Evolutionary conservation across 2,329 filamentous ascomycete species (phyloP).

Genomic region (Rugonectria rugulosa): DNA sequence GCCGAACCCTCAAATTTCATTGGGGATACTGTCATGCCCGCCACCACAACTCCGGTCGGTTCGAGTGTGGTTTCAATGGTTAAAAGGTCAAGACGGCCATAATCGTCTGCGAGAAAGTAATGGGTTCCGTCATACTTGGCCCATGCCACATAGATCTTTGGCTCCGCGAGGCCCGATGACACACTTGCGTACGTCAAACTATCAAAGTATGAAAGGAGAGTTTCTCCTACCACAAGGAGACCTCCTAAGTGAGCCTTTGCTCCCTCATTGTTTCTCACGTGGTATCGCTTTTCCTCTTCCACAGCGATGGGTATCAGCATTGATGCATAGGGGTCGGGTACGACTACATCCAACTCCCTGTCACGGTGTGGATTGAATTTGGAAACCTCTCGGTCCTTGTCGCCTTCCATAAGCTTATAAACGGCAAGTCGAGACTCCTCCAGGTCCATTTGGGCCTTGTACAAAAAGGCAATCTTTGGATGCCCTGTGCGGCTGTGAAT

Average conservation of each 20-base stretch:
- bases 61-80: constrained; percentile 76
- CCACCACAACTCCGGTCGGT: constrained; percentile 71
- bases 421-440: constrained; percentile 64
- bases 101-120: constrained; percentile 92
- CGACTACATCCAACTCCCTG: constrained; percentile 61
- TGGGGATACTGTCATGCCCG: constrained; percentile 71
- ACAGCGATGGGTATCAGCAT: constrained; percentile 70
- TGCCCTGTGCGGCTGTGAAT: constrained; percentile 65
- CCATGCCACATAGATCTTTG: constrained; percentile 93
- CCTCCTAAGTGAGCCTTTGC: constrained; percentile 70
- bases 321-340: constrained; percentile 63
- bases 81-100: constrained; percentile 84
- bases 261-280: constrained; percentile 61
- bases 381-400: constrained; percentile 61
- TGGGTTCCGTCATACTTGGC: constrained; percentile 80
- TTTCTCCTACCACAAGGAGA: constrained; percentile 79
- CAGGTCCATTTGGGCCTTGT: constrained; percentile 60
- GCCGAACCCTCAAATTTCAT: constrained; percentile 40
- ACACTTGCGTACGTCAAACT: constrained; percentile 74
- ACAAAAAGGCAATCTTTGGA: constrained; percentile 65
- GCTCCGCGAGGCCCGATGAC: constrained; percentile 70
- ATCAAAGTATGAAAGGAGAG: constrained; percentile 84
- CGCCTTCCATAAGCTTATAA: constrained; percentile 66
- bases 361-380: constrained; percentile 64
- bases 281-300: constrained; percentile 66